Conservation (phyloP, 192 early-diverging fungal genomes). For the Podila epicladia region DNA sequence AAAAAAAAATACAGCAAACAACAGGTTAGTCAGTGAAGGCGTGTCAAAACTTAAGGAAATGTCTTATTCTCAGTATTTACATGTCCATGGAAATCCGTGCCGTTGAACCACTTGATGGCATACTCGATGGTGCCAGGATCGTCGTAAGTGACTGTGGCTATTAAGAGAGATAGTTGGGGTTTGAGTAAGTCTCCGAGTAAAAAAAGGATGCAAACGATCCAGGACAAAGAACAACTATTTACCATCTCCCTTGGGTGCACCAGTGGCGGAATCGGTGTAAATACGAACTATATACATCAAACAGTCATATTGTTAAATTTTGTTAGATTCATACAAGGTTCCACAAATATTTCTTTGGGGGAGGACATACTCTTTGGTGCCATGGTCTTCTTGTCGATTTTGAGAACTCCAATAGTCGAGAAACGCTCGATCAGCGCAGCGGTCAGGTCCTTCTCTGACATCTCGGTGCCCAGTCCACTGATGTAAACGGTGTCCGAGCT, state of each 20-base stretch:
- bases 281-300: slow-evolving; percentile 65
- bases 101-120: slow-evolving; percentile 80
- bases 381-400: slow-evolving; percentile 70
- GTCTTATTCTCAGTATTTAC: slow-evolving; percentile 14
- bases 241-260: slow-evolving; percentile 78
- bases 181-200: background rate
- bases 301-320: background rate
- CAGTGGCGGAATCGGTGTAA: slow-evolving; percentile 71
- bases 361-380: slow-evolving; percentile 65
- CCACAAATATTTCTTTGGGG: background rate
- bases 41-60: background rate
- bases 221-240: slow-evolving; percentile 5
- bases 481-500: slow-evolving; percentile 78
- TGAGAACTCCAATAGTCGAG: slow-evolving; percentile 77
- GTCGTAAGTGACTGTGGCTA: slow-evolving; percentile 80
- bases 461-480: slow-evolving; percentile 65
- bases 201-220: background rate
- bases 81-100: slow-evolving; percentile 55
- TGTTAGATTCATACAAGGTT: background rate
- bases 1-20: background rate
- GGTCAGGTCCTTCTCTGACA: slow-evolving; percentile 60
- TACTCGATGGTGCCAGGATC: slow-evolving; percentile 75
- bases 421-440: slow-evolving; percentile 68
- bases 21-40: background rate
- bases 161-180: background rate